Evolutionary conservation across 169 alveolate species (phyloP).

Genomic region (Theileria orientalis): DNA sequence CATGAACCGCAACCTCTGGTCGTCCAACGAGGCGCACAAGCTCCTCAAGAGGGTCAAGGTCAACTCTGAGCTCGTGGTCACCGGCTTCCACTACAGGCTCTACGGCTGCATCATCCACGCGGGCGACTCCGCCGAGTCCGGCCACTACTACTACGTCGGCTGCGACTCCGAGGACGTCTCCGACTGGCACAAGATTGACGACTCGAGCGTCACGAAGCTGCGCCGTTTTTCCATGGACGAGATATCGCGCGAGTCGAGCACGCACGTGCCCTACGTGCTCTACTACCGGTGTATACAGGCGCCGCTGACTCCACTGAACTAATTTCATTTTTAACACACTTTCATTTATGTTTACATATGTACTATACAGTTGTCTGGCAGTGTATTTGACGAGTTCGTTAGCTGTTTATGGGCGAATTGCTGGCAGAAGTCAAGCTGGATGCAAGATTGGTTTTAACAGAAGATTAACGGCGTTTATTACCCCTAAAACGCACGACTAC

Average conservation of each 20-base stretch:
- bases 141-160: constrained; percentile 83
- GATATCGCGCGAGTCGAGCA: constrained; percentile 63
- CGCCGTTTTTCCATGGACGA: constrained; percentile 49
- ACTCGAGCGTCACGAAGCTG: constrained; percentile 56
- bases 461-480: no score
- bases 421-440: no score
- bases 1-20: constrained; percentile 71
- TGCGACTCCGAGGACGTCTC: constrained; percentile 67
- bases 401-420: neutral
- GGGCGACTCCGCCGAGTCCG: constrained; percentile 74
- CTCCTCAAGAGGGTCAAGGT: constrained; percentile 62
- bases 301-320: constrained; percentile 61
- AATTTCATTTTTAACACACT: constrained; percentile 7
- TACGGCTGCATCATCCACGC: constrained; percentile 79
- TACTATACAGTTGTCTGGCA: neutral
- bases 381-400: neutral
- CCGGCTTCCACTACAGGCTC: constrained; percentile 71
- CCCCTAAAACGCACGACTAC: neutral
- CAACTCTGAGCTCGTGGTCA: constrained; percentile 52
- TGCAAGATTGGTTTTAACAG: no score
- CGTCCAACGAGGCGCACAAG: constrained; percentile 49
- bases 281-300: constrained; percentile 77
- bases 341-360: neutral
- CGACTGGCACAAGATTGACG: constrained; percentile 72
- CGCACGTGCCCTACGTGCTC: constrained; percentile 75